Conservation (phyloP, 331 rosid genomes). For the Dryas integrifolia region DNA sequence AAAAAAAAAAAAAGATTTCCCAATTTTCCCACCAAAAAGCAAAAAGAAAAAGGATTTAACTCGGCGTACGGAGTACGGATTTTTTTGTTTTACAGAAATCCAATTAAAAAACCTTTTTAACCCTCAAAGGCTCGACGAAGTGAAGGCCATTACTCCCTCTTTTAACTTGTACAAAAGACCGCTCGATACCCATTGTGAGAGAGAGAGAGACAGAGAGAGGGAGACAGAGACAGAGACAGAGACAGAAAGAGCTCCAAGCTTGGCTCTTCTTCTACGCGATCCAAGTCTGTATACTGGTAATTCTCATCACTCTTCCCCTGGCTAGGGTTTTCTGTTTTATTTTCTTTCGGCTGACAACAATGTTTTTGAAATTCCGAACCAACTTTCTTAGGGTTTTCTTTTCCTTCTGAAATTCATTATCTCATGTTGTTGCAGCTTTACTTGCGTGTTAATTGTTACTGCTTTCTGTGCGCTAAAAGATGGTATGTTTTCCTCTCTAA, state of each 20-base stretch:
- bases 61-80: no score
- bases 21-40: no score
- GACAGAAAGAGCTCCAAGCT: not conserved
- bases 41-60: no score
- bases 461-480: slow-evolving; percentile 11
- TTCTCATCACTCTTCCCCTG: not conserved
- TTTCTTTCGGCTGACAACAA: not conserved
- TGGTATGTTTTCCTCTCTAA: slow-evolving; percentile 17
- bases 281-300: not conserved
- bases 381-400: slow-evolving; percentile 2
- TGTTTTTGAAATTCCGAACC: not conserved
- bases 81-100: no score
- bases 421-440: not conserved
- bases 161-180: no score
- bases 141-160: no score
- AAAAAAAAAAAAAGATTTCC: no score
- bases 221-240: not conserved
- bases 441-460: not conserved
- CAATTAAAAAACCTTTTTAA: no score
- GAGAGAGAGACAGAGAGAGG: not conserved
- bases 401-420: not conserved
- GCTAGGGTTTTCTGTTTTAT: slow-evolving; percentile 9
- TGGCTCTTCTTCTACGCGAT: slow-evolving; percentile 5
- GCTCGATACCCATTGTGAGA: not conserved
- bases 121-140: no score